Evolutionary conservation across 768 basidiomycete genomes (phyloP).

Genomic region (Neoboletus brunneissimus): DNA sequence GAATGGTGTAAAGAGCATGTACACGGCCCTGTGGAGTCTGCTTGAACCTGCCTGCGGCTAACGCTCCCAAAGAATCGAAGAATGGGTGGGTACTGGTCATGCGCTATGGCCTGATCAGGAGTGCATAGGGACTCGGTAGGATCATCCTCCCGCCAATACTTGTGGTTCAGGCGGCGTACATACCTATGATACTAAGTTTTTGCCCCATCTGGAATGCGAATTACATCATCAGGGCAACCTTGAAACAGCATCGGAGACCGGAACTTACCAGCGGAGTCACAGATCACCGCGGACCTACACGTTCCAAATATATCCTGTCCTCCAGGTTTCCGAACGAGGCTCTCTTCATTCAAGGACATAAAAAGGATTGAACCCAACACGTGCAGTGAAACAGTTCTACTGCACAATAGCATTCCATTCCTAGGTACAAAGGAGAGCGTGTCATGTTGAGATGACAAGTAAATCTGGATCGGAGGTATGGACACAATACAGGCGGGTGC

Average conservation of each 20-base stretch:
- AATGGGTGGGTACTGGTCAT: neutral
- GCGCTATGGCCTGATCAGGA: neutral
- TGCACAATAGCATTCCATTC: neutral
- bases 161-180: neutral
- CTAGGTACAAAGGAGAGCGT: neutral
- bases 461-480: neutral
- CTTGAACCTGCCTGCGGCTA: neutral
- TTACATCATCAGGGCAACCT: neutral
- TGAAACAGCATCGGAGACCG: neutral
- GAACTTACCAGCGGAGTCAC: neutral
- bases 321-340: neutral
- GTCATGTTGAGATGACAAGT: neutral
- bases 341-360: neutral
- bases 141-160: neutral
- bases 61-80: neutral
- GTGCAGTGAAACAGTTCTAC: neutral
- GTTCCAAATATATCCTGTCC: no score
- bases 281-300: neutral
- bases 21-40: neutral
- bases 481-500: neutral
- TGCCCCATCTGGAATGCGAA: neutral
- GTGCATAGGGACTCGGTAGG: neutral
- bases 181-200: neutral
- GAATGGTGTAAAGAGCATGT: neutral
- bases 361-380: neutral